Conservation (phyloP, 176 grass and related monocot genomes). For the Bothriochloa decipiens region DNA sequence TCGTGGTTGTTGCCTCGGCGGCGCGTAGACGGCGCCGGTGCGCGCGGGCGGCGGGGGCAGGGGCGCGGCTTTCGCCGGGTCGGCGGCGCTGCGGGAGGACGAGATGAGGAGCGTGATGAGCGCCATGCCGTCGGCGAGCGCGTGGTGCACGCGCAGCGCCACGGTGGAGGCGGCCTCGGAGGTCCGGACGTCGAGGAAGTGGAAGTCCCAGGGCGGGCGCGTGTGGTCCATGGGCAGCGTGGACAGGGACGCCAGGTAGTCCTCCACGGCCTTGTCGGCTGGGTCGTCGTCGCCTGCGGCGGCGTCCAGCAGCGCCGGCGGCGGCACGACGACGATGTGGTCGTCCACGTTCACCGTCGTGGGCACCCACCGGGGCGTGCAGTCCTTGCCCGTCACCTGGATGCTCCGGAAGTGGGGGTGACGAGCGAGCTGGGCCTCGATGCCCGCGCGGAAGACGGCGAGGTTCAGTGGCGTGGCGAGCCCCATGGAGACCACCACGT, state of each 20-base stretch:
- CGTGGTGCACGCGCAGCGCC: conserved; percentile 54
- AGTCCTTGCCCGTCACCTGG: conserved; percentile 17
- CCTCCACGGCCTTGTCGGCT: conserved; percentile 46
- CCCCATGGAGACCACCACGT: conserved; percentile 7
- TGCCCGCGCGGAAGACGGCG: conserved; percentile 1
- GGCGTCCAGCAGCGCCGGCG: background rate
- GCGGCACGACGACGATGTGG: conserved; percentile 57
- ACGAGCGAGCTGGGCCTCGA: background rate
- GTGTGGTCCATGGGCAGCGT: conserved; percentile 36
- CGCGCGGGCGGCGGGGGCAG: background rate
- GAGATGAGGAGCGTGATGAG: conserved; percentile 65
- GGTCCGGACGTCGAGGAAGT: conserved; percentile 68
- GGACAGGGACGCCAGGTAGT: conserved; percentile 53
- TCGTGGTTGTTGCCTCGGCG: too few relatives aligned
- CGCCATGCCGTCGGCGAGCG: conserved; percentile 65
- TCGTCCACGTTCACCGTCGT: conserved; percentile 48
- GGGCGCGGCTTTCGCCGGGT: conserved; percentile 14
- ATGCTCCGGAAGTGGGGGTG: conserved; percentile 20
- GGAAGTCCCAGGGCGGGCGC: conserved; percentile 65
- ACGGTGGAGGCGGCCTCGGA: conserved; percentile 43
- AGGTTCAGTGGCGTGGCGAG: conserved; percentile 13
- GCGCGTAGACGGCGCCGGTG: conserved; percentile 4
- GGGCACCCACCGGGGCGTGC: conserved; percentile 48
- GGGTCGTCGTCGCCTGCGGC: background rate
- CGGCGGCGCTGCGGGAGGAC: conserved; percentile 43